Base-by-base conservation (phyloP, 805 yeast species). In the Candida pseudofarinosa region DNA sequence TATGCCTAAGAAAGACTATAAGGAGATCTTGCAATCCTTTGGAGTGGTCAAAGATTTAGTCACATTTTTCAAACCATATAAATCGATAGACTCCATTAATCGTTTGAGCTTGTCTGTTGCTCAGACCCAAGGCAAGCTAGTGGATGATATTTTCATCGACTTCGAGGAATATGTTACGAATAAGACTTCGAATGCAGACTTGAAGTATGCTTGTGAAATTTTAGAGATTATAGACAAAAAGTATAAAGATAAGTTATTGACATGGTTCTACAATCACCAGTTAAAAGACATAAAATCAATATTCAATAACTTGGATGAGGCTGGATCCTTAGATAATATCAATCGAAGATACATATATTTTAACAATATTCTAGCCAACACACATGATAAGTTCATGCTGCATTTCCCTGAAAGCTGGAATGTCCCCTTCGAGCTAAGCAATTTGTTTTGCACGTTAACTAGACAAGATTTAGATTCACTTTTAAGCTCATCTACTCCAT, bases 261-360 rank as follows among this genome's bases (percentile, higher is more conserved):
- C 74, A 37, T 88, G 95, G 91, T 87, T 85, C 60, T 76, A 85
- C 46, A 78, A 76, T 43, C 71, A 71, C 23, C 81, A 84, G 48
- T 69, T 93, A 41, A 77, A 76, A 53, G 98, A 91, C 54, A 80
- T 91, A 35, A 75, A 75, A 30, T 67, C 79, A 17, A 88, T 93
- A 8, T 93, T 93, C 64, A 76, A 80, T 41, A 72, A 81, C 7
- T 73, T 80, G 12, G 97, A 89, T 53, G 99, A 93, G 63, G 99
- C 99, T 0, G 97, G 97, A 1, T 84, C 95, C 4, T 66, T 93
- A 46, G 99, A 93, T 45, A 93, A 93, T 61, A 64, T 93, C 40
- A 75, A 80, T 23, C 70, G 97, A 51, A 70, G 99, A 38, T 93
- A 80, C 59, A 77, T 89, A 26, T 91, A 85, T 59, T 86, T 88